Conservation (phyloP, 176 grass and related monocot species). For the Cenchrus purpureus region DNA sequence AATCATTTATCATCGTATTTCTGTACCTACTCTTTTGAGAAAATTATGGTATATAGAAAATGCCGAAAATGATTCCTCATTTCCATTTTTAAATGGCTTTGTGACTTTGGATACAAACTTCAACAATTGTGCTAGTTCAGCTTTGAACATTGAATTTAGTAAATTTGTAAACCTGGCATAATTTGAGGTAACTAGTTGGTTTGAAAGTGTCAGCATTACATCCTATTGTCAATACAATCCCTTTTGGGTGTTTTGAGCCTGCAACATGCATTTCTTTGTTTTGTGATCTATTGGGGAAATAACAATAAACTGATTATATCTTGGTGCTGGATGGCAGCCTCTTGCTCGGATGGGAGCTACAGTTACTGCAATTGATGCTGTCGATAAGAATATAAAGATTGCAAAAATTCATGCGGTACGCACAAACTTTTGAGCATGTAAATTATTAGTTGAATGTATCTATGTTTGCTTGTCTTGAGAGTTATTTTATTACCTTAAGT, state of each 20-base stretch:
- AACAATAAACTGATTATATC: neutral
- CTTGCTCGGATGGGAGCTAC: slow-evolving; percentile 87
- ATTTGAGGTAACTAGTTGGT: slow-evolving; percentile 3
- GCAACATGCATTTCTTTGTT: neutral
- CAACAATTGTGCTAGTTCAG: neutral
- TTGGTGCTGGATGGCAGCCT: slow-evolving; percentile 58
- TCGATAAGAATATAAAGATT: slow-evolving; percentile 89
- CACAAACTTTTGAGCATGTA: slow-evolving; percentile 25
- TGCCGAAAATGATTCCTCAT: neutral
- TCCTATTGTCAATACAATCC: neutral
- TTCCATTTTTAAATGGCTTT: neutral
- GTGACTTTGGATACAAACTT: neutral
- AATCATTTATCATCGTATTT: neutral
- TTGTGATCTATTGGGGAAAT: neutral
- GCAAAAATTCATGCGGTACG: slow-evolving; percentile 89
- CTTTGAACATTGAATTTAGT: neutral
- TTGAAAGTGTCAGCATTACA: neutral
- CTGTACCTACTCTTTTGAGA: neutral
- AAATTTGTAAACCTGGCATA: neutral
- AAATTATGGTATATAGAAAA: neutral
- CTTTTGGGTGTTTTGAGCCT: neutral
- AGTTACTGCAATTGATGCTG: slow-evolving; percentile 94
- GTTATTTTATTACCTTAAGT: slow-evolving; percentile 7
- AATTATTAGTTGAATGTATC: slow-evolving; percentile 24
- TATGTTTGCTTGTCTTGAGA: slow-evolving; percentile 14